Conservation (phyloP, 139 green algal genomes). For the Asterochloris sp. region DNA sequence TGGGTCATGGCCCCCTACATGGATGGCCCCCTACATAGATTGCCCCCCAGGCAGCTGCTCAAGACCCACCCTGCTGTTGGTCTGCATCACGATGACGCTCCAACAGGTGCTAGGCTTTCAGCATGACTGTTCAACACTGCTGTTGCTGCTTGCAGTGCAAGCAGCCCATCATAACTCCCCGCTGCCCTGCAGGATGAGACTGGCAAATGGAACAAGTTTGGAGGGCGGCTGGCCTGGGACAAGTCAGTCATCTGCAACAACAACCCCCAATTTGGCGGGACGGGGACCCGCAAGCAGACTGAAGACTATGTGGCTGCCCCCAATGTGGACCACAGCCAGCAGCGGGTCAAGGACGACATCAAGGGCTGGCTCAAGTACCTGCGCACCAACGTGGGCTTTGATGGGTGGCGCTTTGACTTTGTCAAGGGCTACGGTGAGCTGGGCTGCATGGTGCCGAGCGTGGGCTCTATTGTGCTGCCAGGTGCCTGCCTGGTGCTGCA, state of each 20-base stretch:
- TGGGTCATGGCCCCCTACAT: no score
- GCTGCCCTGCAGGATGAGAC: constrained; percentile 30
- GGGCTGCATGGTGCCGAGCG: no score
- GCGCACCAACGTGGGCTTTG: constrained; percentile 70
- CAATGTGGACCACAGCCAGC: constrained; percentile 78
- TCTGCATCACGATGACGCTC: no score
- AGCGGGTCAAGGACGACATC: constrained; percentile 56
- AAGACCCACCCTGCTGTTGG: no score
- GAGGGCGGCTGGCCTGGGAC: constrained; percentile 58
- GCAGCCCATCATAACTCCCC: neutral
- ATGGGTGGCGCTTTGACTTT: constrained; percentile 65
- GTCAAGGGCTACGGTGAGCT: neutral
- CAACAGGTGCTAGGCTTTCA: no score
- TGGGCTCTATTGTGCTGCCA: no score
- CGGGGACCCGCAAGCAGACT: constrained; percentile 45
- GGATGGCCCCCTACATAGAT: no score
- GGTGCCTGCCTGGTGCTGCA: no score
- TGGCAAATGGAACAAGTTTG: constrained; percentile 54
- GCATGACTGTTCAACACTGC: no score
- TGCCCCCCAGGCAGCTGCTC: no score
- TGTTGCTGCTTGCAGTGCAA: no score
- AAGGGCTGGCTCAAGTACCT: constrained; percentile 75
- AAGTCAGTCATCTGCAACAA: constrained; percentile 29
- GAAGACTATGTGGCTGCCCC: constrained; percentile 62
- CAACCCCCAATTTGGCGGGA: constrained; percentile 54